A percentile compares a stretch with the other conserved stretches of the same genome.
These are phyloP conservation scores for Moricandia arvensis DNA, from an alignment of 345 rosid species.

Conservation along the genomic window DNA sequence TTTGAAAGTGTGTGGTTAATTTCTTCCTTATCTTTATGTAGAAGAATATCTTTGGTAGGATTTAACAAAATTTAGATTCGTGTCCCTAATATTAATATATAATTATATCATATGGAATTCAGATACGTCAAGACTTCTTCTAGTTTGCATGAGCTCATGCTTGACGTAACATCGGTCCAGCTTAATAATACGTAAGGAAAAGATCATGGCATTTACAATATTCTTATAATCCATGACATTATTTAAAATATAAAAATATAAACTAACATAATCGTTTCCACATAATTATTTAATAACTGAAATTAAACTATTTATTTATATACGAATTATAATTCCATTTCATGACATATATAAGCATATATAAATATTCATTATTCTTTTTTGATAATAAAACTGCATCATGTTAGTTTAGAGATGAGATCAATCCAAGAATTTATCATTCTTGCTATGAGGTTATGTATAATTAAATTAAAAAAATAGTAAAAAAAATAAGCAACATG, in stretches of 20 bases:
- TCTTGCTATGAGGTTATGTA: background rate
- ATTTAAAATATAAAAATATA: background rate
- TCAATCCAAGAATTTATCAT: background rate
- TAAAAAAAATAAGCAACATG: too few relatives aligned
- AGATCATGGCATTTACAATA: background rate
- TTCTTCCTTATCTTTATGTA: background rate
- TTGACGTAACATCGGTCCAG: slow-evolving; percentile 6
- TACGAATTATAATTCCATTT: too few relatives aligned
- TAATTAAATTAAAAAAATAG: too few relatives aligned
- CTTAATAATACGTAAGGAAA: background rate
- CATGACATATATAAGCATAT: too few relatives aligned
- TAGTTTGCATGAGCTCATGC: slow-evolving; percentile 25
- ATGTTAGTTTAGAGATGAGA: background rate
- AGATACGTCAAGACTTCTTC: slow-evolving; percentile 1
- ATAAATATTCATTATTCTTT: background rate
- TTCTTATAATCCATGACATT: background rate
- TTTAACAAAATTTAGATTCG: slow-evolving; percentile 13
- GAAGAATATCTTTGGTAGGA: slow-evolving; percentile 27
- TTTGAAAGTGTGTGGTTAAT: background rate
- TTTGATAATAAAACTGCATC: background rate
- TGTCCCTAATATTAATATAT: background rate
- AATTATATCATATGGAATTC: background rate
- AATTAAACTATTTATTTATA: too few relatives aligned
- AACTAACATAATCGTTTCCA: background rate
- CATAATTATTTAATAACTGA: too few relatives aligned